Base-by-base conservation (phyloP, 768 basidiomycete species). In the Rubroboletus satanas region DNA sequence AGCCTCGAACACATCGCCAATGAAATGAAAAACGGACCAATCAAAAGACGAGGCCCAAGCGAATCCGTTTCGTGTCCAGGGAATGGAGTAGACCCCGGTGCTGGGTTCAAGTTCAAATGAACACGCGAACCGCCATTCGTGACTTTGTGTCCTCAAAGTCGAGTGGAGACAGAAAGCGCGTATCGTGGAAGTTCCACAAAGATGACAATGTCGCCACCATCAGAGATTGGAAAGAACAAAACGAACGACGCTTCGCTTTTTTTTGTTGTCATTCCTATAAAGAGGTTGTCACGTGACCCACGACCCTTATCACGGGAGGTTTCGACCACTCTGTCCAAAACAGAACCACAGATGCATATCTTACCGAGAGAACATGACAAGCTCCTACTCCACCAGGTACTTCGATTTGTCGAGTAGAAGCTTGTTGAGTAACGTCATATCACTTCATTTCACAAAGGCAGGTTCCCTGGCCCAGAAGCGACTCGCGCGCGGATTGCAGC, bases 381-480 rank as follows among this genome's bases (percentile, higher is more conserved):
- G 64, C 75, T 92, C 45, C 73, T 89, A 29, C 77, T 93, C 26
- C 86, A 88, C 66, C 87, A 90, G 77, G 78, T 79, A 61, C 52
- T 48, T 61, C 29, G 28, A 29, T 23, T 55, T 38, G 38, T 52
- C 36, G 7, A 31, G 14, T 43, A 31, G 21, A 48, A 28, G 38
- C 49, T 39, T 7, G n/a, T 38, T 8, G 11, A 33, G 14, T 32
- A 32, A 32, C 48, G 38, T 47, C 42, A 51, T 46, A 4, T 41
- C 11, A 26, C 21, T 21, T 17, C 11, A 7, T 54, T 43, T 28
- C n/a, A 46, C 35, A 45, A 62, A 93, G 87, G 83, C 87, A 28
- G 97, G 97, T 23, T 84, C 81, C 57, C 82, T 98, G 17, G 93
- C 97, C 1, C 96, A 98, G 73, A 88, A 93, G 64, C 88, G 97